Base-by-base conservation (phyloP, 1,139 yeast genomes). In the Hemisphaericaspora xylanilytica region DNA sequence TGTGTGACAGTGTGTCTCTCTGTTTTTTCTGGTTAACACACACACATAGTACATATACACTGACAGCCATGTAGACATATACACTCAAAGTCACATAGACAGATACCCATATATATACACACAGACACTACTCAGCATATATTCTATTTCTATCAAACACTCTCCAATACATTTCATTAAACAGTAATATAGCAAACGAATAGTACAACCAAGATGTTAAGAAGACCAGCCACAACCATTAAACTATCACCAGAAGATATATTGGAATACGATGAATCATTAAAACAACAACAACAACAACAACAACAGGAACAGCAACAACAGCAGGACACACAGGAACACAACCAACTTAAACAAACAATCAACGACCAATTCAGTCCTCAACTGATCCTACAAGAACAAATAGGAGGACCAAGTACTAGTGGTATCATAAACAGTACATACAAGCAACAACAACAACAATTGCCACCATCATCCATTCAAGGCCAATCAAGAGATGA, bases 161-260 rank as follows among this genome's bases (percentile, higher is more conserved):
- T n/a, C n/a, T n/a, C n/a, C 21, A 20, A 20, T 20, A 20, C 21
- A 20, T 20, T n/a, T n/a, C n/a, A n/a, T n/a, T n/a, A n/a, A n/a
- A n/a, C n/a, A n/a, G n/a, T n/a, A n/a, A n/a, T n/a, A n/a, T n/a
- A n/a, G n/a, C n/a, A n/a, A n/a, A n/a, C n/a, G n/a, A n/a, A n/a
- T 20, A 20, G 9, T 9, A 20, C 6, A 15, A 7, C 11, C 15
- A 30, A 17, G 11, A 81, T 81, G 87, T 64, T 82, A 39, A 62
- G 86, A 56, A 64, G 86, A 44, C 81, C 75, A 5, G 82, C 87
- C 2, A 81, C 88, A 0, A 70, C 79, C 1, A 81, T 81, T 39
- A 71, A 70, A 45, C 70, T 82, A 38, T 80, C 85, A 0, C 83
- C 84, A 0, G 86, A 80, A 45, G 88, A 81, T 46, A 71, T 82